These are phyloP conservation scores for Rhizophora apiculata DNA, from an alignment of 345 rosid species.

Conservation along the genomic window DNA sequence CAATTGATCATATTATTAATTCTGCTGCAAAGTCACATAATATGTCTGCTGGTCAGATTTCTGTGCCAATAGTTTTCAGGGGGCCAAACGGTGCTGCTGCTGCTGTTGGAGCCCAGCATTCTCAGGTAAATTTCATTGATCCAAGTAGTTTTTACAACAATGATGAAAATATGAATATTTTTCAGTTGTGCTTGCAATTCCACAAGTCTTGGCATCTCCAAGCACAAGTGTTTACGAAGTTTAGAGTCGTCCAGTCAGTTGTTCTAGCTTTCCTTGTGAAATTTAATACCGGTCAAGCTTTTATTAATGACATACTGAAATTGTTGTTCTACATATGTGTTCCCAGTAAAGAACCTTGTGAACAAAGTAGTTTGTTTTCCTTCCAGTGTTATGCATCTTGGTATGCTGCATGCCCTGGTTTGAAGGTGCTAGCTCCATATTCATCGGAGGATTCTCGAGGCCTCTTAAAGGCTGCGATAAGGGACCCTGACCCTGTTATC, in stretches of 20 bases:
- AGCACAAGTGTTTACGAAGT: too few species aligned
- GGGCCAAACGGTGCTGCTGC: slow-evolving; percentile 99
- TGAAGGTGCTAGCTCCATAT: slow-evolving; percentile 78
- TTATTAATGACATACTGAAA: background rate
- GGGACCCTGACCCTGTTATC: slow-evolving; percentile 93
- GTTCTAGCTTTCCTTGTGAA: too few species aligned
- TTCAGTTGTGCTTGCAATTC: too few species aligned
- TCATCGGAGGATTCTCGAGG: slow-evolving; percentile 92
- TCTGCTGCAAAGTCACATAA: slow-evolving; percentile 82
- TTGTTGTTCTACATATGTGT: too few species aligned
- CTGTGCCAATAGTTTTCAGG: slow-evolving; percentile 80
- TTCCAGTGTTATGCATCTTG: slow-evolving; percentile 89
- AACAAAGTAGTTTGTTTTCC: slow-evolving; percentile 7
- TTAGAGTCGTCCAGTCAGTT: too few species aligned
- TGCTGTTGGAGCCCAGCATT: slow-evolving; percentile 96
- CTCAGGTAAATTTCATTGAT: slow-evolving; percentile 46
- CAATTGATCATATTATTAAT: slow-evolving; percentile 85
- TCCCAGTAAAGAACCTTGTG: too few species aligned
- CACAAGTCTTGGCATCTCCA: too few species aligned
- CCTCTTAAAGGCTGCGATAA: slow-evolving; percentile 83
- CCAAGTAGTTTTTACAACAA: too few species aligned
- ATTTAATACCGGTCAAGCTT: too few species aligned
- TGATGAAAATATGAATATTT: too few species aligned
- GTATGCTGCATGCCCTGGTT: slow-evolving; percentile 80
- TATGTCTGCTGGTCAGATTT: slow-evolving; percentile 84